These are phyloP conservation scores for Chalara sp. DNA, from an alignment of 2,329 filamentous ascomycete species.

Conservation along the genomic window DNA sequence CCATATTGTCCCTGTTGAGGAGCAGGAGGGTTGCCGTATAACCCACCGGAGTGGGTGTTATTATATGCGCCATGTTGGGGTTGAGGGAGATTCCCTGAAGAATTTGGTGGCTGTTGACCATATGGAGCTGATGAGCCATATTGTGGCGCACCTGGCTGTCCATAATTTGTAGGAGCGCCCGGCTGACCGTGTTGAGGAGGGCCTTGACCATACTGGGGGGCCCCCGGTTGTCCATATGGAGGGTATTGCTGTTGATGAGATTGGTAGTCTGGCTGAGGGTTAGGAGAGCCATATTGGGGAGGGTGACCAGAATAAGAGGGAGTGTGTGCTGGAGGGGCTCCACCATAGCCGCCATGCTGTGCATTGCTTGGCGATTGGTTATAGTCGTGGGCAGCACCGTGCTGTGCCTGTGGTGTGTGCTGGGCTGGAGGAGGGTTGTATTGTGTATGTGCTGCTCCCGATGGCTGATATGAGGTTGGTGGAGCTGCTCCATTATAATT, in stretches of 20 bases:
- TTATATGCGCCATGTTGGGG: constrained; percentile 1
- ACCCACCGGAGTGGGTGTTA: too few relatives aligned
- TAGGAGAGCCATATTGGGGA: neutral
- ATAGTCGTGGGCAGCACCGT: too few relatives aligned
- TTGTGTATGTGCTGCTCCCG: constrained; percentile 11
- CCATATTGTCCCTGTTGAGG: too few relatives aligned
- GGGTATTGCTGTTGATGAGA: neutral
- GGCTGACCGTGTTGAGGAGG: neutral
- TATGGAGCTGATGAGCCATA: constrained; percentile 3
- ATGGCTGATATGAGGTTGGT: constrained; percentile 50
- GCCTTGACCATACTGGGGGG: constrained; percentile 12
- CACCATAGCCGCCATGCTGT: constrained; percentile 13
- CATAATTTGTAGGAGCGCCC: constrained; percentile 11
- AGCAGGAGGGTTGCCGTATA: too few relatives aligned
- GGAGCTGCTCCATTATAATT: constrained; percentile 57
- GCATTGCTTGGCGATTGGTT: too few relatives aligned
- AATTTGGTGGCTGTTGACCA: too few relatives aligned
- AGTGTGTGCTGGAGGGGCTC: constrained; percentile 4
- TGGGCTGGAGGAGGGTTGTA: constrained; percentile 13
- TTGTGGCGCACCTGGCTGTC: constrained; percentile 5
- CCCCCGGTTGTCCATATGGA: neutral
- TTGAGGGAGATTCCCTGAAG: neutral
- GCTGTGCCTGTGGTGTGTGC: too few relatives aligned
- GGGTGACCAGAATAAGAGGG: constrained; percentile 4
- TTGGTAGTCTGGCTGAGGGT: neutral